Conservation (phyloP, 1,284 basidiomycete genomes). For the Pseudozyma flocculosa region DNA sequence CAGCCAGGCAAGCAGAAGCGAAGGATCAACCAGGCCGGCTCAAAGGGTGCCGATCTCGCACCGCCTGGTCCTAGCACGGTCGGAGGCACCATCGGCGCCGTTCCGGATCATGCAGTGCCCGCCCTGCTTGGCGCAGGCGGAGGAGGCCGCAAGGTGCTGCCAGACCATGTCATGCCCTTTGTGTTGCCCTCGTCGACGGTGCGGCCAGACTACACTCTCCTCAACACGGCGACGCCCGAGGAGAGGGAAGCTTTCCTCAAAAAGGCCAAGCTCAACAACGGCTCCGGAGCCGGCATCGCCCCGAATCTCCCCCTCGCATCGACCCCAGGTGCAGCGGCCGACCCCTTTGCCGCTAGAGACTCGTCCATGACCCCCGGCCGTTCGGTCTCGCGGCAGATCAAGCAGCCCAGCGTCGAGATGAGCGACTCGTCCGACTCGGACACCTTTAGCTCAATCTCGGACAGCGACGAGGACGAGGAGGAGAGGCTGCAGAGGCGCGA, state of each 20-base stretch:
- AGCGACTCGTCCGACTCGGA: constrained; percentile 9
- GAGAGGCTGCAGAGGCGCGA: constrained; percentile 9
- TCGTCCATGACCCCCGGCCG: not conserved
- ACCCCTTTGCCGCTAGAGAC: no score
- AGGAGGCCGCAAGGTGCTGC: constrained; percentile 37
- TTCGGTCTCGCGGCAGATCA: not conserved
- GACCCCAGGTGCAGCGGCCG: no score
- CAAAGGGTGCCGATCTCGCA: constrained; percentile 19
- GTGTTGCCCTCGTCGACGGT: constrained; percentile 20
- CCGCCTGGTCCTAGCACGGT: constrained; percentile 28
- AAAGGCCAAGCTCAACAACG: not conserved
- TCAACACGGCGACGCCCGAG: constrained; percentile 35
- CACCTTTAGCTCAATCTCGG: constrained; percentile 25
- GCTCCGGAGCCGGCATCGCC: not conserved
- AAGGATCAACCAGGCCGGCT: constrained; percentile 10
- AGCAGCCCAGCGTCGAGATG: not conserved
- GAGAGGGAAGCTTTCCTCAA: constrained; percentile 1
- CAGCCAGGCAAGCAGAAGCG: constrained; percentile 37
- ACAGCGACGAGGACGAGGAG: constrained; percentile 32
- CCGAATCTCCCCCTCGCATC: no score
- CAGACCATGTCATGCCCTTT: constrained; percentile 46
- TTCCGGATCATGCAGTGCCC: constrained; percentile 19
- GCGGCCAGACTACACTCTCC: constrained; percentile 25
- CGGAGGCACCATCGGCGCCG: constrained; percentile 43
- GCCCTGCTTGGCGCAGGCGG: constrained; percentile 40